Evolutionary conservation across 139 green algal genomes (phyloP).

Genomic region (Limnomonas spitsbergensis): DNA sequence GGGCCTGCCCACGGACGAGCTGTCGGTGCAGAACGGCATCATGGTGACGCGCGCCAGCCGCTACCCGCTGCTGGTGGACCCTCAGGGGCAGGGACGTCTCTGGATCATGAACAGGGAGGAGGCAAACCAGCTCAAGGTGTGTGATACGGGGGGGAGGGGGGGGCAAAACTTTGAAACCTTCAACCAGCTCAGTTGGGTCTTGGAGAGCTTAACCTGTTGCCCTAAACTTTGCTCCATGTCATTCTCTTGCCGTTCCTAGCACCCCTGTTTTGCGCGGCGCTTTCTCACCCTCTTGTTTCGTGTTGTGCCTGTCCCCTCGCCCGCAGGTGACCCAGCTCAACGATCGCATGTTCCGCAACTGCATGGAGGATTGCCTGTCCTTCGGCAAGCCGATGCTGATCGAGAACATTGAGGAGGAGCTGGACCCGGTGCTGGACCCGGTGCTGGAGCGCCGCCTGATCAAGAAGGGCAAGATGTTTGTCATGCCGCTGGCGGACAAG

Average conservation of each 20-base stretch:
- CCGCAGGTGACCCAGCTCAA: slow-evolving; percentile 77
- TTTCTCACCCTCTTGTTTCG: neutral
- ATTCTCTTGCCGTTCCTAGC: too few relatives aligned
- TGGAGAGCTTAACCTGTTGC: too few relatives aligned
- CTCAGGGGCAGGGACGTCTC: slow-evolving; percentile 61
- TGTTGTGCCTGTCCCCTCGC: neutral
- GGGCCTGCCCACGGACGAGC: slow-evolving; percentile 90
- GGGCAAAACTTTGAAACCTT: too few relatives aligned
- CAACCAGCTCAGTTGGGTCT: too few relatives aligned
- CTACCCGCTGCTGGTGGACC: slow-evolving; percentile 89
- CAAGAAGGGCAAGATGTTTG: slow-evolving; percentile 56
- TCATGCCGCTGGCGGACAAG: slow-evolving; percentile 80
- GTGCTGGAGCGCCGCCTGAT: slow-evolving; percentile 82
- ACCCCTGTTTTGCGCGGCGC: too few relatives aligned
- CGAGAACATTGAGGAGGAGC: slow-evolving; percentile 93
- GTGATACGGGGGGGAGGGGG: too few relatives aligned
- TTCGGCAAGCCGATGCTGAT: slow-evolving; percentile 90
- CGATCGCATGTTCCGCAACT: slow-evolving; percentile 84
- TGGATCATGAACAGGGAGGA: slow-evolving; percentile 88
- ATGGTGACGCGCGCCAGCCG: slow-evolving; percentile 83
- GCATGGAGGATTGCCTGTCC: slow-evolving; percentile 88
- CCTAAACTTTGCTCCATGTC: too few relatives aligned
- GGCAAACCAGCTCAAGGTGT: slow-evolving; percentile 75
- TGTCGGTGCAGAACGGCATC: slow-evolving; percentile 93
- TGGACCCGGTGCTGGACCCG: slow-evolving; percentile 89